phyloP scores from a whole-genome alignment of 1,139 yeast species.

The Yamadazyma buinensis region DNA sequence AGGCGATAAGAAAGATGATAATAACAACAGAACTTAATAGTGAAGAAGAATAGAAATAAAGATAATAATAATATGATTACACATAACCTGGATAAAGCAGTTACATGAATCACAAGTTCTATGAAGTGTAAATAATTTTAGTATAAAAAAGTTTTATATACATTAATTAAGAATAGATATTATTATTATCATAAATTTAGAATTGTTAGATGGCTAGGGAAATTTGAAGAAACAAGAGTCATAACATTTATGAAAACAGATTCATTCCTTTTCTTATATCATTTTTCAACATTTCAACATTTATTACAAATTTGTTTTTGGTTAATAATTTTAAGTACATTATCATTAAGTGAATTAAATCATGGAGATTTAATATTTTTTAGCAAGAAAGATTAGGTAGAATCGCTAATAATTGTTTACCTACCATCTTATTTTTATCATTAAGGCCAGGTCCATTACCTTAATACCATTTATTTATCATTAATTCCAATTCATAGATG shows the following conservation, averaged over 20 bases:
- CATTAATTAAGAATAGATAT: constrained; percentile 22
- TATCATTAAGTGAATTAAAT: constrained; percentile 43
- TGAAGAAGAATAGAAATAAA: too few species aligned
- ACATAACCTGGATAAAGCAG: too few species aligned
- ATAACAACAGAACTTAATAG: too few species aligned
- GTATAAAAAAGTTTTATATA: constrained; percentile 22
- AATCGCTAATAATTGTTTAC: constrained; percentile 69
- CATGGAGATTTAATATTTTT: constrained; percentile 57
- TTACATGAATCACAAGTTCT: too few species aligned
- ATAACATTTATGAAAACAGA: neutral
- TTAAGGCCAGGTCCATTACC: constrained; percentile 78
- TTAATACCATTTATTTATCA: constrained; percentile 61
- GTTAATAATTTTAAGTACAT: constrained; percentile 33
- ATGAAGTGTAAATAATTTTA: too few species aligned
- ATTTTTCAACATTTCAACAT: constrained; percentile 30
- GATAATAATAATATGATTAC: too few species aligned
- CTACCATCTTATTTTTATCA: constrained; percentile 67
- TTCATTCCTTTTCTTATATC: constrained; percentile 17
- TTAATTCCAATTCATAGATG: constrained; percentile 83
- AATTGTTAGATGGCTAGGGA: constrained; percentile 20
- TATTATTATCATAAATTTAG: constrained; percentile 18
- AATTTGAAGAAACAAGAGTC: neutral
- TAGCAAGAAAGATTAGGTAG: constrained; percentile 77
- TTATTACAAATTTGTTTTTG: constrained; percentile 44
- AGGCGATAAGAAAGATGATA: too few species aligned